Percentiles rank a stretch among this genome's conserved stretches.
Evolutionary conservation across 2,329 filamentous ascomycete species (phyloP).

Genomic region (Ustulina deusta): DNA sequence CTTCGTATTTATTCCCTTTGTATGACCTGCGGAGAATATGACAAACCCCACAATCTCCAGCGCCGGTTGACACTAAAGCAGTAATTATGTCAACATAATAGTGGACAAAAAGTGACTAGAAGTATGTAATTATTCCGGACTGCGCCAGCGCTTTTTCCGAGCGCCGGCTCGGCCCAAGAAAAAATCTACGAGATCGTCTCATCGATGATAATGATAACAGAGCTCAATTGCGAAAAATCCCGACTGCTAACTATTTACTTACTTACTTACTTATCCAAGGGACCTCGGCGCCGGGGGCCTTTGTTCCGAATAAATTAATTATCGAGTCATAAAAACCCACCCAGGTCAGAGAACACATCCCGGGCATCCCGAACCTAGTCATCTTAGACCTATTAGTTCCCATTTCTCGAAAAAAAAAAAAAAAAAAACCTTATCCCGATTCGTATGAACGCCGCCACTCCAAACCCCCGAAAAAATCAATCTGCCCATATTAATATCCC

Average conservation of each 20-base stretch:
- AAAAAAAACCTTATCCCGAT: not conserved
- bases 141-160: no score
- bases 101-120: no score
- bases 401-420: not conserved
- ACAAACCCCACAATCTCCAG: no score
- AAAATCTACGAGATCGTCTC: not conserved
- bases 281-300: not conserved
- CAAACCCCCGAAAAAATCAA: constrained; percentile 9
- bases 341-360: not conserved
- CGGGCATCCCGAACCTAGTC: not conserved
- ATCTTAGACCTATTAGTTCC: not conserved
- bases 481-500: constrained; percentile 11
- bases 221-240: not conserved
- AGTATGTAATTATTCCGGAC: no score
- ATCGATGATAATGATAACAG: not conserved
- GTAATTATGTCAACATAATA: no score
- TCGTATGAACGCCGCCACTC: constrained; percentile 6
- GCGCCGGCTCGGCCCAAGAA: no score
- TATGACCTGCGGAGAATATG: no score
- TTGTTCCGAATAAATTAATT: not conserved
- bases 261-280: not conserved
- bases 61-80: no score
- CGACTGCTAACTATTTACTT: no score
- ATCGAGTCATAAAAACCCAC: not conserved
- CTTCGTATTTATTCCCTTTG: not conserved